phyloP scores from a whole-genome alignment of 805 yeast species.

The Grigorovia yakushimaensis region DNA sequence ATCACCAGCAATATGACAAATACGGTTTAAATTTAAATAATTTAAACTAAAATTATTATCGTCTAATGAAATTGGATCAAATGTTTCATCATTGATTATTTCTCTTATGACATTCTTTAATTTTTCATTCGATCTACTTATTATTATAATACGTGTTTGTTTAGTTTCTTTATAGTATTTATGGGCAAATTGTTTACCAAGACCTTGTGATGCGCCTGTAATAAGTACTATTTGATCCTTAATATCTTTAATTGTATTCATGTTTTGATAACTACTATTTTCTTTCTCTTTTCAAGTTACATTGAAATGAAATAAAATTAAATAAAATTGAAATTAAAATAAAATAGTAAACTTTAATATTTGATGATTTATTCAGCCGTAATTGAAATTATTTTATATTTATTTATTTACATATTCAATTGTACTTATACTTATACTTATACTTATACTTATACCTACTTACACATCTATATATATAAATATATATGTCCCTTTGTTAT shows the following conservation, averaged over 20 bases:
- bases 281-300: too few species aligned
- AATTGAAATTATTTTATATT: too few species aligned
- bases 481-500: too few species aligned
- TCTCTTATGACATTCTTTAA: constrained; percentile 40
- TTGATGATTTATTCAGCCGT: too few species aligned
- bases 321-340: too few species aligned
- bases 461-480: too few species aligned
- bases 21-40: constrained; percentile 15
- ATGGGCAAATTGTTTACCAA: constrained; percentile 71
- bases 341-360: too few species aligned
- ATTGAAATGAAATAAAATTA: too few species aligned
- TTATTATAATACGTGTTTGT: constrained; percentile 60
- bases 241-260: constrained; percentile 9
- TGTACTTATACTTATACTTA: too few species aligned
- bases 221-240: constrained; percentile 53
- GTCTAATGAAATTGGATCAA: not conserved
- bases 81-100: constrained; percentile 23
- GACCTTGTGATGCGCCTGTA: constrained; percentile 94
- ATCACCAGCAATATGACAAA: constrained; percentile 51
- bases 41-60: not conserved
- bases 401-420: too few species aligned
- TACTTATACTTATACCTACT: too few species aligned
- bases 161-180: constrained; percentile 34
- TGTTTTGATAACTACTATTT: too few species aligned
- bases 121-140: constrained; percentile 65